These are phyloP conservation scores for Globisporangium cylindrosporum DNA, from an alignment of 352 stramenopile genomes.

Conservation along the genomic window DNA sequence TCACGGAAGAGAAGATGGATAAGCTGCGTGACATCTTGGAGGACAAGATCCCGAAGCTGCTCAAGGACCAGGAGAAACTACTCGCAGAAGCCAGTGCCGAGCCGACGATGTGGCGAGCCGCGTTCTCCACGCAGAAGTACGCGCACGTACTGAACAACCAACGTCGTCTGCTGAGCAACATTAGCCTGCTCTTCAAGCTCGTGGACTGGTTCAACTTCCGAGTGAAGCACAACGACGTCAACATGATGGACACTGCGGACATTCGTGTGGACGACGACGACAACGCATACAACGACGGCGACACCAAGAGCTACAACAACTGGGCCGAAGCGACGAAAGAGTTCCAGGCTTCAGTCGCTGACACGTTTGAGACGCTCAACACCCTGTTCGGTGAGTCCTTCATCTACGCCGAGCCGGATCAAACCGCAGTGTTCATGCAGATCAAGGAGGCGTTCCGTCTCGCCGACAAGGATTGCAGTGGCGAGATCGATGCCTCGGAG, in stretches of 20 bases:
- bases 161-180: constrained; percentile 75
- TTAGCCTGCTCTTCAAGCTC: constrained; percentile 78
- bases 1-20: constrained; percentile 51
- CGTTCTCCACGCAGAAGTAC: constrained; percentile 79
- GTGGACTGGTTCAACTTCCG: constrained; percentile 74
- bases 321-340: constrained; percentile 51
- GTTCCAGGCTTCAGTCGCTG: constrained; percentile 46
- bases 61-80: constrained; percentile 57
- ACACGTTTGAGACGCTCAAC: constrained; percentile 74
- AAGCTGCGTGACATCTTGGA: constrained; percentile 54
- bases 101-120: constrained; percentile 61
- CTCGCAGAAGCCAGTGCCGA: constrained; percentile 60
- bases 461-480: constrained; percentile 75
- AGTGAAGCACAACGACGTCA: constrained; percentile 43
- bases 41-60: constrained; percentile 46
- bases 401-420: constrained; percentile 72
- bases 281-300: constrained; percentile 16
- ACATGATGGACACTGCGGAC: constrained; percentile 35
- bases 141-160: constrained; percentile 54
- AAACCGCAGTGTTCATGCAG: constrained; percentile 85
- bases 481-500: constrained; percentile 77
- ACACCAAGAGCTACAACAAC: constrained; percentile 32
- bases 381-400: constrained; percentile 74
- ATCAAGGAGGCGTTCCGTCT: constrained; percentile 85
- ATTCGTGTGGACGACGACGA: constrained; percentile 39